Evolutionary conservation across 2,329 filamentous ascomycete species (phyloP), one percentile per base, ranked within the genome.

Genomic region (Coniochaeta pulveracea): DNA sequence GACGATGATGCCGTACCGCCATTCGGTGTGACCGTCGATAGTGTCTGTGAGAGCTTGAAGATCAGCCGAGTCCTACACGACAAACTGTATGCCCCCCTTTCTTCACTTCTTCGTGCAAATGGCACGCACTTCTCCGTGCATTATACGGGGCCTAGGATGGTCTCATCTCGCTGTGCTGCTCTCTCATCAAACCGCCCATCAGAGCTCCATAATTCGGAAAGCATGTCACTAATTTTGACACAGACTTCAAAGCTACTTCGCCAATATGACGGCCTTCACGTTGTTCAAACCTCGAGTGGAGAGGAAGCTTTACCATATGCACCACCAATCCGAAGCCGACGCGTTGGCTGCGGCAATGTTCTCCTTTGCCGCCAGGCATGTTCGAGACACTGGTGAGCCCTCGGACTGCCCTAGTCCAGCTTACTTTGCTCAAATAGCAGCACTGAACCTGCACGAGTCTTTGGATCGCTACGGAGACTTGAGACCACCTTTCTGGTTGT

Each of bases 291-390:
- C 40, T 2, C 34, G 36, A 11, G 49, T 50, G 23, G 36, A 48
- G 26, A 43, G 48, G 10, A 42, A 43, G 3, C 51, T 55, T 33
- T 22, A 35, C 19, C 12, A 34, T 27, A 41, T 40, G 40, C 36
- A 35, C 15, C 19, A 36, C 16, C 32, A 34, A 15, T 33, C 39
- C 10, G 42, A 45, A 1, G 49, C 44, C 19, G 31, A 53, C n/a
- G 48, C 50, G 4, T 42, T 56, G 7, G 32, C 55, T 3, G 47
- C 52, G 8, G 47, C 51, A 19, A 51, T 57, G 35, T 40, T 51
- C n/a, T 44, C 46, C 10, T 54, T 48, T 32, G 45, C 45, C 3
- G 38, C 46, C 26, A 40, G 44, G 27, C 48, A 46, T 24, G 35
- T 21, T 15, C 23, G 34, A 6, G 34, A 31, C 6, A 38, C 43